Evolutionary conservation across 768 basidiomycete genomes (phyloP).

Genomic region (Naganishia vaughanmartiniae): DNA sequence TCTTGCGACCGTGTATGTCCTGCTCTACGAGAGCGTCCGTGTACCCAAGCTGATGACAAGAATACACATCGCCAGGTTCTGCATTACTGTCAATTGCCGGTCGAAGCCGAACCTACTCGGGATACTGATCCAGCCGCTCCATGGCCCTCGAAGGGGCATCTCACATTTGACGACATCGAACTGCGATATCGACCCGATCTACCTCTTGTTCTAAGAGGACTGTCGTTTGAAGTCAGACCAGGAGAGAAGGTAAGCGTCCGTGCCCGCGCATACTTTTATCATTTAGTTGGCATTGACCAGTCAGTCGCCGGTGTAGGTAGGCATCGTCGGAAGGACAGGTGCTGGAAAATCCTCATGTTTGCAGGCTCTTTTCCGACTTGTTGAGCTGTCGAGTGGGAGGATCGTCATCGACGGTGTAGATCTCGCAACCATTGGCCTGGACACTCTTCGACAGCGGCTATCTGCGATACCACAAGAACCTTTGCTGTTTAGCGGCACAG

Average conservation of each 20-base stretch:
- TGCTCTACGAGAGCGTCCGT: conserved; percentile 47
- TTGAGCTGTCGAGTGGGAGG: conserved; percentile 61
- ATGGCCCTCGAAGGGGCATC: conserved; percentile 73
- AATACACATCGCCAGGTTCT: conserved; percentile 84
- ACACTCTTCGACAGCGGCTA: conserved; percentile 59
- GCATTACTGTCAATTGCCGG: conserved; percentile 69
- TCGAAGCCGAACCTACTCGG: conserved; percentile 64
- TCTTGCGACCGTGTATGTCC: conserved; percentile 65
- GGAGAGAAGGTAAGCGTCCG: conserved; percentile 65
- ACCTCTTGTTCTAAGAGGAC: conserved; percentile 72
- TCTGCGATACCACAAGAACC: conserved; percentile 70
- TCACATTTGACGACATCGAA: conserved; percentile 68
- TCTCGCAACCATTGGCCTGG: conserved; percentile 59
- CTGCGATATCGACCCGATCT: conserved; percentile 71
- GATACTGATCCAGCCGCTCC: conserved; percentile 56
- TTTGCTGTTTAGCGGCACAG: conserved; percentile 56
- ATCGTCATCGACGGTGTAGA: conserved; percentile 57
- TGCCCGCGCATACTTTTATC: not conserved
- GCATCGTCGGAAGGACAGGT: conserved; percentile 64
- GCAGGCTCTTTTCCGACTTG: conserved; percentile 60
- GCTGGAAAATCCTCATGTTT: conserved; percentile 55
- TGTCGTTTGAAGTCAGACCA: conserved; percentile 67
- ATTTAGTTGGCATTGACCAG: no score
- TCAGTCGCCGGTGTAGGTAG: conserved; percentile 45
- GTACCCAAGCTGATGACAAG: conserved; percentile 67